Evolutionary conservation across 2,329 filamentous ascomycete species (phyloP), one percentile per base, ranked within the genome.

Genomic region (Zasmidium citrigriseum): DNA sequence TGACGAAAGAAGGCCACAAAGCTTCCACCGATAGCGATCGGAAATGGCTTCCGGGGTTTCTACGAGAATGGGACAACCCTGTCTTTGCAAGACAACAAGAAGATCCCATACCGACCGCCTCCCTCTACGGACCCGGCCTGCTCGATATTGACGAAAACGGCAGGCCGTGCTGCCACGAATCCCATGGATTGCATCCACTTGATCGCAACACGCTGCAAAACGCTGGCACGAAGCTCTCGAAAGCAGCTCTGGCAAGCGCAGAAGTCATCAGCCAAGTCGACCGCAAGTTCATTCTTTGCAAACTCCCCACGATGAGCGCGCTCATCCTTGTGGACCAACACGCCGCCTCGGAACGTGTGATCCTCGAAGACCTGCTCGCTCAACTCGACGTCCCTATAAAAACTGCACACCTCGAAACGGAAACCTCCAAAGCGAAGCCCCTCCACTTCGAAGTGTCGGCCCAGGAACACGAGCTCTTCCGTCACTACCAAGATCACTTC

Each of bases 241-340:
- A 87, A 63, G 68, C 77, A 3, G 82, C 81, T 0, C 76, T 97
- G 9, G 70, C 73, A 1, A 70, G 75, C 7, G 89, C 90, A 0
- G 76, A 83, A 50, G 79, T 96, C 0, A 82, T 99, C 45, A 82
- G 86, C 0, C 95, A 99, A 69, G 88, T 99, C 1, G 93, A 98
- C 71, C 81, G 79, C 14, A 99, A 99, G 72, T 99, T 96, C 70
- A 89, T 99, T 16, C 76, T 99, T 0, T 79, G 86, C 21, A 88
- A 84, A 61, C 76, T 90, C 51, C 71, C 63, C 5, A 46, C 9
- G 11, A 20, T 11, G 4, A 18, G 22, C 14, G 65, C 86, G 1
- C 76, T 98, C 3, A 81, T 96, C 0, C 79, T 97, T 41, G 82
- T 97, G 4, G 95, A 99, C 69, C 95, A 99, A 69, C 95, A 99